Base-by-base conservation (phyloP, 1,139 yeast genomes). In the Taiozyma sp. region DNA sequence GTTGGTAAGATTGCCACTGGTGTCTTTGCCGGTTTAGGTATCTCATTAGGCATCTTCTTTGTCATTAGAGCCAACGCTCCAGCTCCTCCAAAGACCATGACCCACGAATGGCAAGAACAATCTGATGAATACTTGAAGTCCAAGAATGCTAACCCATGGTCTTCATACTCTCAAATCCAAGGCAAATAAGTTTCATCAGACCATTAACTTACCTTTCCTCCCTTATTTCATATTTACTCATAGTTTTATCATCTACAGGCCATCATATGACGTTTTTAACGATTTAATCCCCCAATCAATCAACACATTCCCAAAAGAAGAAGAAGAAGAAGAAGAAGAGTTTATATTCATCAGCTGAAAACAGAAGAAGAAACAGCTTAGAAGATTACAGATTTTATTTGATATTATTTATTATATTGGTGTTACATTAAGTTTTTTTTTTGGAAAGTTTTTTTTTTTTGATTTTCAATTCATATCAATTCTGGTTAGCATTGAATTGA, bases 121-220 rank as follows among this genome's bases (percentile, higher is more conserved):
- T 80, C 96, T 60, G 96, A 93, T 71, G 98, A 92, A 73, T 87
- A 87, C 78, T 86, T 93, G 81, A 91, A 89, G 76, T 87, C 93
- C 65, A 88, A 91, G 86, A 89, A 91, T 70, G 95, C 97, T 67
- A 91, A 93, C 74, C 99, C 99, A 66, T 91, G 95, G 93, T 78
- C 89, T 64, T 88, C 95, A 69, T 87, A 88, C 80, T 88, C 96
- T 71, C 97, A 90, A 81, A 82, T 92, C 64, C 97, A 92, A 81
- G 87, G 93, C 64, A 74, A 78, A 68, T 78, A 72, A 70, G 36
- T 32, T 32, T 32, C 36, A 32, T 32, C 19, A 32, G 36, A 14
- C 9, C 19, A 32, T 32, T 32, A 32, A 8, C 5, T 30, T 30
- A 4, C 13, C 40, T 12, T 7, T 38, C 27, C 24, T 6, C 10